A percentile compares a stretch with the other conserved stretches of the same genome.
Evolutionary conservation across 306 rosid genomes (phyloP).

Genomic region (Acacia crassicarpa): DNA sequence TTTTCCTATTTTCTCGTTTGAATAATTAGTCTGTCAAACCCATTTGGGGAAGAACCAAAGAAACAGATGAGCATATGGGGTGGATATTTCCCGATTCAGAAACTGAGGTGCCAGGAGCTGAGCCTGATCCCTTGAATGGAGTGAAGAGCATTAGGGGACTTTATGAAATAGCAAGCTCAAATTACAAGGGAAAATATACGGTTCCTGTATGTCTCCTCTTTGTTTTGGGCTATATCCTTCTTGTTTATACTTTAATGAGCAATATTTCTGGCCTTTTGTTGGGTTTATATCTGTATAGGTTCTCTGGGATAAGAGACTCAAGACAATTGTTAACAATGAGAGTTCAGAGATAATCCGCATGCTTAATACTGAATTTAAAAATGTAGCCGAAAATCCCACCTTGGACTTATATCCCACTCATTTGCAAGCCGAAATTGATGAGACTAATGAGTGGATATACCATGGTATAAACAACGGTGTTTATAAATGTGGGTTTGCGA

Average conservation of each 20-base stretch:
- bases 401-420: conserved; percentile 79
- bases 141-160: conserved; percentile 79
- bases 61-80: conserved; percentile 76
- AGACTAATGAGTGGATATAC: conserved; percentile 73
- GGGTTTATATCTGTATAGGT: conserved; percentile 52
- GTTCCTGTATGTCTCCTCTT: conserved; percentile 67
- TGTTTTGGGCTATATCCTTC: conserved; percentile 12
- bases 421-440: conserved; percentile 67
- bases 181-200: conserved; percentile 78
- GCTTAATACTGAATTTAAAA: conserved; percentile 80
- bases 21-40: conserved; percentile 71
- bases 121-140: conserved; percentile 81
- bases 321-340: conserved; percentile 87
- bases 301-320: conserved; percentile 91
- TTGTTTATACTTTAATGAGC: neutral
- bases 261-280: conserved; percentile 11
- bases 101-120: conserved; percentile 67
- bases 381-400: conserved; percentile 66
- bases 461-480: conserved; percentile 77
- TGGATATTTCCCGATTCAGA: conserved; percentile 78
- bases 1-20: conserved; percentile 10
- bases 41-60: conserved; percentile 77
- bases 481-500: conserved; percentile 90
- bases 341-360: conserved; percentile 93
- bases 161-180: conserved; percentile 80